phyloP scores from a whole-genome alignment of 2,329 filamentous ascomycete species.

The Trichoderma breve region DNA sequence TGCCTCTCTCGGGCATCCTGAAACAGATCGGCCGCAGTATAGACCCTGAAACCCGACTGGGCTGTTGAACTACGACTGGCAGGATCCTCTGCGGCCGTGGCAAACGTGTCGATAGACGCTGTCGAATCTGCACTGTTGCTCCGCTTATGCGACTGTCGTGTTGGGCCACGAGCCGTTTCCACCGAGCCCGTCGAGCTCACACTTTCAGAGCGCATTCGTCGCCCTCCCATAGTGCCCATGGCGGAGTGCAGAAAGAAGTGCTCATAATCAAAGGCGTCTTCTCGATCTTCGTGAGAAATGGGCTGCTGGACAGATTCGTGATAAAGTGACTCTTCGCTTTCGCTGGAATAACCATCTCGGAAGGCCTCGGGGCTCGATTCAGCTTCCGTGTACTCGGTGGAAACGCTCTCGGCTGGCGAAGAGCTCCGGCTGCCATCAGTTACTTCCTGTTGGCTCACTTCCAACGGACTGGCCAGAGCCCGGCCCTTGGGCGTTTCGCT shows the following conservation, averaged over 20 bases:
- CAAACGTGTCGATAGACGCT: conserved; percentile 55
- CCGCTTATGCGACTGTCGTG: conserved; percentile 30
- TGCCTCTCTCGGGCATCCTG: conserved; percentile 26
- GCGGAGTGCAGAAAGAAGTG: conserved; percentile 94
- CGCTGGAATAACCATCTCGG: conserved; percentile 50
- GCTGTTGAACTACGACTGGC: conserved; percentile 37
- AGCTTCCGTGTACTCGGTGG: conserved; percentile 34
- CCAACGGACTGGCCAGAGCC: neutral
- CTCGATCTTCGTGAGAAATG: conserved; percentile 83
- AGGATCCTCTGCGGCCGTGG: conserved; percentile 53
- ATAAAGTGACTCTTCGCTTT: conserved; percentile 63
- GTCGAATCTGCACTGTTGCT: conserved; percentile 50
- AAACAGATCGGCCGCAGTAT: conserved; percentile 24
- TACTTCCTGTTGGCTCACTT: neutral
- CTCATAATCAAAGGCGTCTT: conserved; percentile 95
- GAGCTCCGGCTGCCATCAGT: conserved; percentile 22
- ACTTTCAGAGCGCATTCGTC: conserved; percentile 48
- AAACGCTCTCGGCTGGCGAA: conserved; percentile 20
- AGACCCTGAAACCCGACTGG: conserved; percentile 25
- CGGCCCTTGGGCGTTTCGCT: conserved; percentile 1
- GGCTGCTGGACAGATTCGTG: conserved; percentile 59
- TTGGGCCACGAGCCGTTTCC: conserved; percentile 56
- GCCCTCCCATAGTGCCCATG: conserved; percentile 68
- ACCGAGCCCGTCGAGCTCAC: conserved; percentile 59
- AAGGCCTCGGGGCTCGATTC: conserved; percentile 38